Evolutionary conservation across 768 basidiomycete species (phyloP).

Genomic region (Tephrocybe sp.): DNA sequence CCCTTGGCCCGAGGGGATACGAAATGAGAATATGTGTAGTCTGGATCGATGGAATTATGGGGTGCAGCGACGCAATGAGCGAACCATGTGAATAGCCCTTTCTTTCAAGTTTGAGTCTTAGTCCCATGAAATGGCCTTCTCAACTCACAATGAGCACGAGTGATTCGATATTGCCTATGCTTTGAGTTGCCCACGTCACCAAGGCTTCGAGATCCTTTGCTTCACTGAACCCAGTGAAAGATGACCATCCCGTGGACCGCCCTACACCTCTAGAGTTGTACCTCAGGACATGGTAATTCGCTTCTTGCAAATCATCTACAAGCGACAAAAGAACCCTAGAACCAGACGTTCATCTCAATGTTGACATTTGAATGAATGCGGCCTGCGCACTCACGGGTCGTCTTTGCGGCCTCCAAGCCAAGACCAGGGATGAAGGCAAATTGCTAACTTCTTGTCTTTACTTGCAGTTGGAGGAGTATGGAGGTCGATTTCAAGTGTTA

Average conservation of each 20-base stretch:
- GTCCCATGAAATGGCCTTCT: neutral
- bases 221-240: constrained; percentile 71
- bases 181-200: constrained; percentile 49
- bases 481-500: constrained; percentile 38
- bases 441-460: constrained; percentile 41
- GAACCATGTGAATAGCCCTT: constrained; percentile 86
- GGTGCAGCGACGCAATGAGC: constrained; percentile 66
- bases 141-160: constrained; percentile 61
- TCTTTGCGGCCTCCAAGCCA: constrained; percentile 76
- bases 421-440: constrained; percentile 87
- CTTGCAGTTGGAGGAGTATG: constrained; percentile 23
- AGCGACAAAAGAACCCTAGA: constrained; percentile 45
- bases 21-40: constrained; percentile 71
- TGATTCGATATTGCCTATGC: constrained; percentile 39
- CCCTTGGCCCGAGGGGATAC: constrained; percentile 69
- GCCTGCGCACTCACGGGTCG: constrained; percentile 60
- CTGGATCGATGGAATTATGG: constrained; percentile 46
- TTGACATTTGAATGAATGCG: neutral
- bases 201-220: constrained; percentile 66
- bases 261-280: constrained; percentile 84
- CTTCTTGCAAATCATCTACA: constrained; percentile 34
- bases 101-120: constrained; percentile 1
- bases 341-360: neutral
- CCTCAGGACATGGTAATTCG: constrained; percentile 56
- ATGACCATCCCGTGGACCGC: constrained; percentile 66